Conservation (phyloP, 176 grass and related monocot genomes). For the Juncus inflexus region DNA sequence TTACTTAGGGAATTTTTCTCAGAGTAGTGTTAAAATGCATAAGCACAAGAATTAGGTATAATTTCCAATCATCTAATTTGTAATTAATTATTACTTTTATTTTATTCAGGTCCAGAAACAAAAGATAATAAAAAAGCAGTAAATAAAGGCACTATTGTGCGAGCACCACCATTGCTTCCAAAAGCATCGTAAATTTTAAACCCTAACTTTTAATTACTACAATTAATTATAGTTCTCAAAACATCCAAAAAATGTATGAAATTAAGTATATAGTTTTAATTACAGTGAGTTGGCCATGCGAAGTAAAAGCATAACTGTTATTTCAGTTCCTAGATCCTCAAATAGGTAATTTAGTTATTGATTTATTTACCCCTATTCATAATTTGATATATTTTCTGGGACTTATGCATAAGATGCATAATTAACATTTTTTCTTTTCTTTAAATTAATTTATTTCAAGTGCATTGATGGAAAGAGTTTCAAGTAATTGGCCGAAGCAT, state of each 20-base stretch:
- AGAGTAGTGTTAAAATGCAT: too few relatives aligned
- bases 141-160: constrained; percentile 47
- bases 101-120: constrained; percentile 43
- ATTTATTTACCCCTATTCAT: too few relatives aligned
- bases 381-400: too few relatives aligned
- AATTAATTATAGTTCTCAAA: constrained; percentile 13
- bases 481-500: too few relatives aligned
- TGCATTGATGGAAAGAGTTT: too few relatives aligned
- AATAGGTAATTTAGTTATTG: constrained; percentile 69
- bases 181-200: constrained; percentile 74
- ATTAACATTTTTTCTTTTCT: too few relatives aligned
- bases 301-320: constrained; percentile 54
- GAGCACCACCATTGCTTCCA: constrained; percentile 58
- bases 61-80: constrained; percentile 2
- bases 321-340: constrained; percentile 60
- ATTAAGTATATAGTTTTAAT: constrained; percentile 13
- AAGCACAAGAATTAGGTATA: too few relatives aligned
- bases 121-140: constrained; percentile 51
- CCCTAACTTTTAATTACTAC: constrained; percentile 16
- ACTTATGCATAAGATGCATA: too few relatives aligned
- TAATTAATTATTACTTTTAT: constrained; percentile 22
- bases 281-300: constrained; percentile 50
- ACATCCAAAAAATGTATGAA: constrained; percentile 16
- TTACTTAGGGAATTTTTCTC: too few relatives aligned
- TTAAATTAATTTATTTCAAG: too few relatives aligned